Evolutionary conservation across 495 filamentous ascomycete species (phyloP), one percentile per base, ranked within the genome.

Genomic region (Tuber umbilicatum): DNA sequence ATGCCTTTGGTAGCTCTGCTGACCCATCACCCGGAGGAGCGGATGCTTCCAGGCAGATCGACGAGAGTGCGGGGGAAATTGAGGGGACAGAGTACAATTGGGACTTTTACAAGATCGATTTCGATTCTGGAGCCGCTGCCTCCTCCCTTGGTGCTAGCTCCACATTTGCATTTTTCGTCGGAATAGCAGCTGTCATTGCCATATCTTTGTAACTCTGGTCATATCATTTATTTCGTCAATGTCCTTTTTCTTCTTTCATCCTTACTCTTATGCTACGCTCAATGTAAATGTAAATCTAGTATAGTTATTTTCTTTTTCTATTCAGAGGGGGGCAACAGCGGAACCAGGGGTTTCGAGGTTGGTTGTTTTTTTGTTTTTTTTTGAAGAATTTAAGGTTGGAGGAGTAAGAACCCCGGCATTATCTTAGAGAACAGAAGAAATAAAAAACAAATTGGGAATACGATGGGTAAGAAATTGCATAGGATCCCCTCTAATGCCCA

Each of bases 1-100:
- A 39, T 21, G 73, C 73, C 31, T 78, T 78, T 41, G 76, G 76
- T 21, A 50, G 68, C 5, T 38, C 41, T 42, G 68, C 50, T 16
- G 37, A 69, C 23, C 31, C 71, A 16, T 45, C 42, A 23, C 39
- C 40, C 31, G 73, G 70, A 74, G 17, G 23, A 17, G 42, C 35
- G 9, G 45, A 55, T 70, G 12, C n/a, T 19, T 64, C 55, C 31
- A 31, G 3, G 14, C 12, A 31, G 27, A 2, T 5, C 14, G 55
- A 5, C 5, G 6, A 41, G 2, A 64, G 71, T 31, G 35, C 43
- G 37, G 68, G 68, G 14, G 39, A 74, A 50, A 70, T 74, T 38
- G 68, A 71, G 35, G 73, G 73, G 21, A 70, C 68, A 21, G 68
- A 71, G 27, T 70, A 40, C 41, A n/a, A 50, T 40, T 74, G 73